Percentiles rank a stretch among this genome's conserved stretches.
These are phyloP conservation scores for Coemansia sp. DNA, from an alignment of 192 early-diverging fungal species.

Conservation along the genomic window DNA sequence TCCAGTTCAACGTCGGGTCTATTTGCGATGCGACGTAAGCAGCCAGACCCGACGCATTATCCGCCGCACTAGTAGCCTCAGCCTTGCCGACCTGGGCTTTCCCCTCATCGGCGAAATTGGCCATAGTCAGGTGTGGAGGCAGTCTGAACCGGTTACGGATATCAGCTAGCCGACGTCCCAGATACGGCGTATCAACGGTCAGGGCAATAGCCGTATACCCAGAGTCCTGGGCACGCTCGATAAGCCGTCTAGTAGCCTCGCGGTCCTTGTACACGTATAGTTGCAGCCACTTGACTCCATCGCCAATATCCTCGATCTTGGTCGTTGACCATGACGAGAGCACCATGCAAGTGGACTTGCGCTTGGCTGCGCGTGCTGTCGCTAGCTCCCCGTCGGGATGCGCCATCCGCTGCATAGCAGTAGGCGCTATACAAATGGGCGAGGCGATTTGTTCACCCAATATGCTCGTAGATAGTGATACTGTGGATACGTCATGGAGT, in stretches of 20 bases:
- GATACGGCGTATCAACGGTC: conserved; percentile 63
- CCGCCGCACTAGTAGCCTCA: not conserved
- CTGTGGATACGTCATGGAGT: conserved; percentile 67
- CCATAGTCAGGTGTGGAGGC: conserved; percentile 65
- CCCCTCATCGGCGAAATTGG: conserved; percentile 59
- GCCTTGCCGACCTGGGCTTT: conserved; percentile 29
- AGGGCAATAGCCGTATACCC: conserved; percentile 70
- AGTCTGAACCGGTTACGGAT: conserved; percentile 61
- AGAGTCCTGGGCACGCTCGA: conserved; percentile 69
- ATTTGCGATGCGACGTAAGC: conserved; percentile 50
- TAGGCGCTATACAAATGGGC: conserved; percentile 80
- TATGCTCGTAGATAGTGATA: conserved; percentile 64
- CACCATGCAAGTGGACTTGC: conserved; percentile 50
- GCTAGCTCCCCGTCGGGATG: conserved; percentile 70
- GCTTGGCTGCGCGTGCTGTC: conserved; percentile 57
- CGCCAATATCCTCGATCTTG: conserved; percentile 66
- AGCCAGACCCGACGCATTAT: conserved; percentile 46
- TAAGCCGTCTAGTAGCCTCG: conserved; percentile 60
- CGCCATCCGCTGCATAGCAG: conserved; percentile 76
- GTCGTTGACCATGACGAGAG: conserved; percentile 68
- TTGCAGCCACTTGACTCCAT: conserved; percentile 64
- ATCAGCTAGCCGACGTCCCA: conserved; percentile 63
- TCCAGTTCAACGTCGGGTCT: conserved; percentile 84
- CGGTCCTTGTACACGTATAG: conserved; percentile 84
- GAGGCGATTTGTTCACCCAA: conserved; percentile 57